Percentiles rank a stretch among this genome's conserved stretches.
Conservation (phyloP, 2,329 filamentous ascomycete species). For the Cladorrhinum sp. region DNA sequence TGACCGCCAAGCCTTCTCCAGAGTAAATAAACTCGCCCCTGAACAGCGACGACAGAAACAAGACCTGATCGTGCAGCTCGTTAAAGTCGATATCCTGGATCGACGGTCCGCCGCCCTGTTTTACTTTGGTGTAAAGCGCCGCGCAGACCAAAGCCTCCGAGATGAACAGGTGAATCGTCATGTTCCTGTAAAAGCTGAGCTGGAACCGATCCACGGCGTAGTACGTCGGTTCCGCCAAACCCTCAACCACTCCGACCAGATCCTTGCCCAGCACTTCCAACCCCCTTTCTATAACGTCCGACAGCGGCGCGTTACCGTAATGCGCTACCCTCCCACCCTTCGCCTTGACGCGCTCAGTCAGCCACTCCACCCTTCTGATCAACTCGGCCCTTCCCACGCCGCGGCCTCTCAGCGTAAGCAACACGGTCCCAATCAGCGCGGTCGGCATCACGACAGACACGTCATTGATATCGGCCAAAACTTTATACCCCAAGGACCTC, state of each 20-base stretch:
- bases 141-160: constrained; percentile 87
- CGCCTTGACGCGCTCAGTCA: constrained; percentile 73
- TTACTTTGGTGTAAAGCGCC: constrained; percentile 86
- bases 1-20: constrained; percentile 74
- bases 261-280: constrained; percentile 89
- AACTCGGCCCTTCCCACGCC: constrained; percentile 87
- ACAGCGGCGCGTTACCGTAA: constrained; percentile 76
- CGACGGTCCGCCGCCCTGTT: constrained; percentile 80
- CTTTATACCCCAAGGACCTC: constrained; percentile 84
- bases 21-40: constrained; percentile 96
- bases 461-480: constrained; percentile 89
- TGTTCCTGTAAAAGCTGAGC: constrained; percentile 96
- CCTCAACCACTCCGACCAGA: constrained; percentile 75
- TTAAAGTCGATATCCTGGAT: constrained; percentile 75
- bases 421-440: constrained; percentile 87
- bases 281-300: constrained; percentile 81
- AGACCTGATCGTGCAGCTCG: constrained; percentile 73
- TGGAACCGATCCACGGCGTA: constrained; percentile 96
- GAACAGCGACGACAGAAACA: constrained; percentile 90
- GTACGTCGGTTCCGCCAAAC: constrained; percentile 84
- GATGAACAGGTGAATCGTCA: constrained; percentile 98
- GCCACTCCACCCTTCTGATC: constrained; percentile 84
- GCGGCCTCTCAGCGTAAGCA: constrained; percentile 85
- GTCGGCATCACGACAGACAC: constrained; percentile 99
- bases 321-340: constrained; percentile 93